Conservation (phyloP, 306 rosid species). For the Inga laurina region DNA sequence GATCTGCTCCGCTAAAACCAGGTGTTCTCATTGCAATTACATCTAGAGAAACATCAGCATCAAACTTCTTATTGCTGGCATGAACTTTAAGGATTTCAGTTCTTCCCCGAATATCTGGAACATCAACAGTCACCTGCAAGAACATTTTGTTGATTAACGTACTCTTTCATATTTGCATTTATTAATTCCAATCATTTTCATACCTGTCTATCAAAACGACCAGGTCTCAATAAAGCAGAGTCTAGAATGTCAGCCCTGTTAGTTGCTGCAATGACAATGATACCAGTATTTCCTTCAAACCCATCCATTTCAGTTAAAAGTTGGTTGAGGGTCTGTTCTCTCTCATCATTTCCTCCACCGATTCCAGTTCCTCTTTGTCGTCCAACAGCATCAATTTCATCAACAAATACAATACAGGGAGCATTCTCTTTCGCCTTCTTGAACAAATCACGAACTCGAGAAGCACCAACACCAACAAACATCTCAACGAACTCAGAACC, state of each 20-base stretch:
- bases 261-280: conserved; percentile 96
- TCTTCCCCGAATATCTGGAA: conserved; percentile 93
- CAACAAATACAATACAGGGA: conserved; percentile 98
- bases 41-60: conserved; percentile 82
- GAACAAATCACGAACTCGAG: conserved; percentile 97
- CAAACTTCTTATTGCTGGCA: conserved; percentile 86
- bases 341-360: conserved; percentile 98
- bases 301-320: conserved; percentile 99
- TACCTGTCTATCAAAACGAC: conserved; percentile 95
- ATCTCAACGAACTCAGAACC: conserved; percentile 99
- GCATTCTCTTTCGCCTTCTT: conserved; percentile 99
- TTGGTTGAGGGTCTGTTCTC: conserved; percentile 98
- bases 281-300: conserved; percentile 93
- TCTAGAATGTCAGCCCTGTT: conserved; percentile 98
- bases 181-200: conserved; percentile 3
- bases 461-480: conserved; percentile 99
- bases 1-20: conserved; percentile 98
- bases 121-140: conserved; percentile 87
- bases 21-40: conserved; percentile 98
- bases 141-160: conserved; percentile 27
- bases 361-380: conserved; percentile 96
- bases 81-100: conserved; percentile 97
- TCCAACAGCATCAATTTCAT: conserved; percentile 99
- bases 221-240: conserved; percentile 94
- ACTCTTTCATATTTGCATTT: conserved; percentile 2